phyloP scores from a whole-genome alignment of 345 rosid species.

The Brassica napus region Da-Ae NC_063443.1:7576501-7577000 shows the following conservation, averaged over 20 bases:
- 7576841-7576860: slow-evolving; percentile 12
- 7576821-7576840: slow-evolving; percentile 4
- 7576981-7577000: slow-evolving; percentile 35
- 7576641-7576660: too few species aligned
- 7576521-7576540: too few species aligned
- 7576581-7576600: too few species aligned
- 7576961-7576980: slow-evolving; percentile 25
- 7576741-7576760: slow-evolving; percentile 27
- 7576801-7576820: slow-evolving; percentile 22
- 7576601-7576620: too few species aligned
- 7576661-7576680: background rate
- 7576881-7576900: background rate
- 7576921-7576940: background rate
- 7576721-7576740: slow-evolving; percentile 2
- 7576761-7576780: slow-evolving; percentile 33
- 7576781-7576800: slow-evolving; percentile 29
- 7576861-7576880: background rate
- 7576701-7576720: background rate
- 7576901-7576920: slow-evolving; percentile 6
- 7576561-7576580: too few species aligned
- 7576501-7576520: too few species aligned
- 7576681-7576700: background rate
- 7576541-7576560: too few species aligned
- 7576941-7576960: background rate
- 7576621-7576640: too few species aligned